Evolutionary conservation across 345 rosid genomes (phyloP), one percentile per base, ranked within the genome.

Genomic region (Murraya koenigii): DNA sequence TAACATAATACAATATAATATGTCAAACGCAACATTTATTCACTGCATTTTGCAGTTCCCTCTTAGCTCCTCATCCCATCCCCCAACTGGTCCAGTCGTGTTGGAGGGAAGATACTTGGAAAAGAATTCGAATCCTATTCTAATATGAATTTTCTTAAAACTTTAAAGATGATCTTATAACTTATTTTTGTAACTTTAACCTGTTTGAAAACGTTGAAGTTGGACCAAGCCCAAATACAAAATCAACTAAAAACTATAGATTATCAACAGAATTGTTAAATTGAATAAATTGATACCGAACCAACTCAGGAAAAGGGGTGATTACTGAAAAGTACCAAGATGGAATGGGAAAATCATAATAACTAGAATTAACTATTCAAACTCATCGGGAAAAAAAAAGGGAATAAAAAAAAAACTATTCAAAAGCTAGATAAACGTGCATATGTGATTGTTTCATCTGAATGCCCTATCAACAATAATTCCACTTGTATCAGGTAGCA

Each of bases 401-500:
- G n/a, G n/a, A 30, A 30, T 30, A 30, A 30, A 3, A 13, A 13
- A 13, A 13, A 44, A 33, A 44, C 17, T 44, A 44, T 44, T 44
- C 49, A 44, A 13, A 44, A 13, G 15, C 17, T 44, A 11, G 49
- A 44, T 44, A 17, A 15, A 11, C 0, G 17, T 13, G 35, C 5
- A 1, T 44, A 44, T 3, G 22, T 36, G 17, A 41, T 26, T 25
- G n/a, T 17, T 77, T 77, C 77, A 75, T 72, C 80, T 11, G 47
- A 69, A 85, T 60, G 86, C 66, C 66, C 76, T 72, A 44, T 77
- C 58, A 72, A 85, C 86, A 28, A 84, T 83, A 19, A 92, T 95
- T 61, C 98, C 99, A 74, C 90, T 90, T n/a, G 72, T 88, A 78
- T 89, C 88, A n/a, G 98, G 96, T 0, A 87, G 79, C 83, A 95